These are phyloP conservation scores for Sutorius eximius DNA, from an alignment of 1,284 basidiomycete genomes.

Conservation along the genomic window DNA sequence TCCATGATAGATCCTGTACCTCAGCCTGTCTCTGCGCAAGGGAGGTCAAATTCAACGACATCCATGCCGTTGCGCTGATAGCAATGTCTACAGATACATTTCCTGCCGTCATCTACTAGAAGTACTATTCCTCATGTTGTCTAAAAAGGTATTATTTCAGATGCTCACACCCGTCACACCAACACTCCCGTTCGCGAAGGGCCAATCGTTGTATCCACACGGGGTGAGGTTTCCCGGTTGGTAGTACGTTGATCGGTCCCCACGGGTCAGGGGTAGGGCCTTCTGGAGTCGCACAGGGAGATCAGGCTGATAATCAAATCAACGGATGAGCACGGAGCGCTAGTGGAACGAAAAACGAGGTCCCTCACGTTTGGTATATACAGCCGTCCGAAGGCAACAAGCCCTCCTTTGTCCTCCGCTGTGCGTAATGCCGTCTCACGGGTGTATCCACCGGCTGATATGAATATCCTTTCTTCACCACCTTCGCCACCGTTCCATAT, in stretches of 20 bases:
- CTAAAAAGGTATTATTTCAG: not conserved
- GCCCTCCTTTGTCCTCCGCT: conserved; percentile 27
- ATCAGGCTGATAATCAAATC: conserved; percentile 39
- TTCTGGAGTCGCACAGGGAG: conserved; percentile 35
- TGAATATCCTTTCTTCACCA: conserved; percentile 36
- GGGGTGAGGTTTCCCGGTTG: conserved; percentile 10
- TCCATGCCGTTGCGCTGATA: not conserved
- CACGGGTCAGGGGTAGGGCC: conserved; percentile 16
- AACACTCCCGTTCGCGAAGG: not conserved
- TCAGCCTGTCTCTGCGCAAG: not conserved
- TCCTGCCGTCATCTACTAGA: no score
- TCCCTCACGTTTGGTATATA: conserved; percentile 22
- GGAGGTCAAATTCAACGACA: not conserved
- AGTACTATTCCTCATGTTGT: not conserved
- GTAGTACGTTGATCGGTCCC: conserved; percentile 24
- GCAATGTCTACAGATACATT: not conserved
- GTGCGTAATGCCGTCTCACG: conserved; percentile 18
- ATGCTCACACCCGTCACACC: not conserved
- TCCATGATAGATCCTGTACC: not conserved
- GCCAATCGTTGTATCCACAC: conserved; percentile 32
- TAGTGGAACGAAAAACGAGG: not conserved
- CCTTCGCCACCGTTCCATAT: conserved; percentile 33
- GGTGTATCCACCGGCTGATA: conserved; percentile 46
- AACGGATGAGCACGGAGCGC: not conserved
- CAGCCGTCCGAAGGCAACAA: conserved; percentile 48